A percentile compares a stretch with the other conserved stretches of the same genome.
Evolutionary conservation across 2,329 filamentous ascomycete species (phyloP).

Genomic region (Aphanocladium album): DNA sequence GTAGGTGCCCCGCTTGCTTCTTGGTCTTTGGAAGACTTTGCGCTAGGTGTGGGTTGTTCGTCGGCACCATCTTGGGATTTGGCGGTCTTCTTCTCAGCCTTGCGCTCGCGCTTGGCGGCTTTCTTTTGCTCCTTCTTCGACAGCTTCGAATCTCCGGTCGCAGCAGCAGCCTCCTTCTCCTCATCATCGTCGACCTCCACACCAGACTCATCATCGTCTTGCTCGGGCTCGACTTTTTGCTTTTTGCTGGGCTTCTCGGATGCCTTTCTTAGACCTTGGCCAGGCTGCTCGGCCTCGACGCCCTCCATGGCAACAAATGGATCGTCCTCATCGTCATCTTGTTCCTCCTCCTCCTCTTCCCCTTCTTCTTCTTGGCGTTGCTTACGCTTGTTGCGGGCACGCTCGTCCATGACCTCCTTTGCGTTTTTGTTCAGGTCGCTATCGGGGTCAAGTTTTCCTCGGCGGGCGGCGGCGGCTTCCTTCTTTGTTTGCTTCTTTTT

Average conservation of each 20-base stretch:
- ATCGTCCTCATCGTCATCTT: slow-evolving; percentile 38
- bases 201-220: slow-evolving; percentile 19
- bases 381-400: slow-evolving; percentile 73
- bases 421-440: slow-evolving; percentile 74
- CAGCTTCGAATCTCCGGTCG: slow-evolving; percentile 30
- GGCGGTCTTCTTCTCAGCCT: slow-evolving; percentile 38
- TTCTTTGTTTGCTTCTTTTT: slow-evolving; percentile 95
- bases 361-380: slow-evolving; percentile 46
- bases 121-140: slow-evolving; percentile 50
- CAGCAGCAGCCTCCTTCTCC: slow-evolving; percentile 35
- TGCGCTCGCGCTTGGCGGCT: slow-evolving; percentile 29
- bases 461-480: slow-evolving; percentile 74
- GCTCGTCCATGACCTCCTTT: slow-evolving; percentile 88
- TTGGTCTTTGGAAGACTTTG: slow-evolving; percentile 26
- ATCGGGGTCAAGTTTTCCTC: slow-evolving; percentile 86
- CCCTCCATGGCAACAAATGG: slow-evolving; percentile 42
- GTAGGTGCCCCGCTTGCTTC: slow-evolving; percentile 25
- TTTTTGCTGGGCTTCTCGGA: slow-evolving; percentile 51
- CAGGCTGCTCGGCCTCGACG: slow-evolving; percentile 55
- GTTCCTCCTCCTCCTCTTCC: slow-evolving; percentile 37
- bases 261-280: slow-evolving; percentile 56
- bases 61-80: slow-evolving; percentile 31
- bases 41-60: slow-evolving; percentile 17
- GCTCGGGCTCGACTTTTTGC: slow-evolving; percentile 33
- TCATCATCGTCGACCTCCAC: slow-evolving; percentile 34